phyloP scores from a whole-genome alignment of 2,329 filamentous ascomycete genomes.

The Monilinia polystroma region DNA sequence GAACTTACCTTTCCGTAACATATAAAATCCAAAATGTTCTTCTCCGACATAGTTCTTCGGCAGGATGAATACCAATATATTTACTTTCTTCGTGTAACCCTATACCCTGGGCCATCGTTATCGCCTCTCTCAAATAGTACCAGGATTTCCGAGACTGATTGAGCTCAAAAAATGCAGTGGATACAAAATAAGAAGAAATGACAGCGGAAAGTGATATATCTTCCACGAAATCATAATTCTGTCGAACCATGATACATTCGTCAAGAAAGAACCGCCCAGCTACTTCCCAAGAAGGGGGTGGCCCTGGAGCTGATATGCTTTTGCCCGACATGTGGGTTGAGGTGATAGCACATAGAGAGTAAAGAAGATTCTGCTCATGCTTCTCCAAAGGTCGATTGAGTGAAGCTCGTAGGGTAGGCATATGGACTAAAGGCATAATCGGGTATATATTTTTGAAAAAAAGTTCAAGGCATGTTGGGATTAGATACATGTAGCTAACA shows the following conservation, averaged over 20 bases:
- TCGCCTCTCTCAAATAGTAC: conserved; percentile 61
- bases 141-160: conserved; percentile 59
- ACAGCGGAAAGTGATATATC: conserved; percentile 54
- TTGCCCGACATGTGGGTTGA: conserved; percentile 52
- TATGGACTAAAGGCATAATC: conserved; percentile 62
- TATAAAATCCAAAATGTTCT: conserved; percentile 63
- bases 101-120: conserved; percentile 58
- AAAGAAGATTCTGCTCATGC: conserved; percentile 48
- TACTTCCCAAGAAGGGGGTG: conserved; percentile 47
- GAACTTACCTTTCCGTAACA: conserved; percentile 55
- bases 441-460: conserved; percentile 63
- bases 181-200: conserved; percentile 63
- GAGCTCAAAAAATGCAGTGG: conserved; percentile 60
- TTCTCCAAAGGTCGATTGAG: conserved; percentile 44
- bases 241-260: conserved; percentile 56
- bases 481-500: conserved; percentile 49
- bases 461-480: conserved; percentile 58
- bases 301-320: conserved; percentile 43
- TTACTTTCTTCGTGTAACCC: conserved; percentile 58
- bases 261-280: conserved; percentile 57
- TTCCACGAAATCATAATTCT: conserved; percentile 58
- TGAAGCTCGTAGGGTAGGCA: conserved; percentile 54
- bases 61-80: conserved; percentile 49
- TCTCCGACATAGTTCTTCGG: conserved; percentile 54
- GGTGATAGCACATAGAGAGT: conserved; percentile 58